Evolutionary conservation across 805 yeast genomes (phyloP), one percentile per base, ranked within the genome.

Genomic region (Ogataea methanolica): DNA sequence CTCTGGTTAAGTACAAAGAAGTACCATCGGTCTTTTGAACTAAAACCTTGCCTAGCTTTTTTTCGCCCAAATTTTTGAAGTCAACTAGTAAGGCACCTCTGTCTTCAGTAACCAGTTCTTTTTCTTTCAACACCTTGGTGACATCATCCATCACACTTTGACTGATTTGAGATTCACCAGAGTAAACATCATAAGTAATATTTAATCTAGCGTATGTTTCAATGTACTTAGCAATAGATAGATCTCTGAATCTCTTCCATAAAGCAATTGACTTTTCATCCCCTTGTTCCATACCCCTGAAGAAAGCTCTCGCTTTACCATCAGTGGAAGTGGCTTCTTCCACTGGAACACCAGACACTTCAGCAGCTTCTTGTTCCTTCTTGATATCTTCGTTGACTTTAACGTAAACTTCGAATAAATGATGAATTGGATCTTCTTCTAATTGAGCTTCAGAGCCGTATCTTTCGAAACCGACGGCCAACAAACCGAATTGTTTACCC

Each of bases 401-500:
- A 52, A 94, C 99, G 65, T 94, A 94, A 38, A 94, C 96, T 49
- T 91, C 92, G 61, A 91, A 94, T 65, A 94, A 78, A 68, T 94
- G 99, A 70, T 89, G 83, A 65, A 94, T 91, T 48, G 99, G 97
- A 66, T 94, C 94, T 41, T 62, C 60, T 47, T 73, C 73, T 54
- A 94, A 76, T 45, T 72, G 71, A 61, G 83, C 87, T 65, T 85
- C 96, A 52, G 76, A 69, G 43, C 99, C 99, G 64, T 86, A 94
- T 62, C 79, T 82, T 47, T 81, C 79, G 68, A 85, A 94, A 41
- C 97, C 99, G 52, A 94, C 85, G 23, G 98, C 99, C 58, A 94
- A 76, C 41, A 94, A 68, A 69, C 99, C 99, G 62, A 92, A 94
- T 74, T 94, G 99, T 71, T 94, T 94, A 48, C 99, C 99, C 99